These are phyloP conservation scores for Candida patagonica DNA, from an alignment of 805 yeast genomes.

Conservation along the genomic window DNA sequence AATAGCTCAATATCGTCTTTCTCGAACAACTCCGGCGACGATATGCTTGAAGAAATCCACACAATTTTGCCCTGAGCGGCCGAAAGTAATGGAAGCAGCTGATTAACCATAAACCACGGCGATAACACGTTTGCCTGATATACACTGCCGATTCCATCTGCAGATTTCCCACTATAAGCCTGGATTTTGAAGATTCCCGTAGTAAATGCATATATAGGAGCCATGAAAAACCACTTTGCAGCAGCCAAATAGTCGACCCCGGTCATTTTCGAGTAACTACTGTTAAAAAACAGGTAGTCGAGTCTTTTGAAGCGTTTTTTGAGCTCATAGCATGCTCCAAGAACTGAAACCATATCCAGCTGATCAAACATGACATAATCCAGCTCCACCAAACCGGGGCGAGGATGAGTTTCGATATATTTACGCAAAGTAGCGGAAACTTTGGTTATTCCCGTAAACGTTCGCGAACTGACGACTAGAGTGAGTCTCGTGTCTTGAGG, in stretches of 20 bases:
- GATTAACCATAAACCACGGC: conserved; percentile 76
- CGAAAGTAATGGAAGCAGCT: conserved; percentile 44
- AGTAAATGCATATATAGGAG: conserved; percentile 79
- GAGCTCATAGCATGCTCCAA: conserved; percentile 66
- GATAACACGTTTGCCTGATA: conserved; percentile 97
- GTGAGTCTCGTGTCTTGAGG: conserved; percentile 53
- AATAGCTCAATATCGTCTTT: conserved; percentile 67
- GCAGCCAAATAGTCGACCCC: conserved; percentile 88
- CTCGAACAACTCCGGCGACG: conserved; percentile 65
- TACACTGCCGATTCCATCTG: conserved; percentile 74
- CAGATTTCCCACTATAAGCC: conserved; percentile 61
- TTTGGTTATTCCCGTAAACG: conserved; percentile 74
- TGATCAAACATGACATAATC: conserved; percentile 89
- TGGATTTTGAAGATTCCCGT: conserved; percentile 76
- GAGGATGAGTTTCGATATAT: conserved; percentile 15
- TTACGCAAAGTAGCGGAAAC: conserved; percentile 46
- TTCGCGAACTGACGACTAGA: conserved; percentile 80
- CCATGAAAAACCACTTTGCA: conserved; percentile 48
- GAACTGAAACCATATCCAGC: conserved; percentile 76
- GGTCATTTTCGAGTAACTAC: conserved; percentile 79
- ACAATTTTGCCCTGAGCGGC: conserved; percentile 53
- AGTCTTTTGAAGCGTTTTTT: conserved; percentile 52
- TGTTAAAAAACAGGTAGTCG: conserved; percentile 75
- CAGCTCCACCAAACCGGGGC: conserved; percentile 62
- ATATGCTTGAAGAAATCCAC: conserved; percentile 83